phyloP scores from a whole-genome alignment of 2,329 filamentous ascomycete species.

The Monosporascus sp. region DNA sequence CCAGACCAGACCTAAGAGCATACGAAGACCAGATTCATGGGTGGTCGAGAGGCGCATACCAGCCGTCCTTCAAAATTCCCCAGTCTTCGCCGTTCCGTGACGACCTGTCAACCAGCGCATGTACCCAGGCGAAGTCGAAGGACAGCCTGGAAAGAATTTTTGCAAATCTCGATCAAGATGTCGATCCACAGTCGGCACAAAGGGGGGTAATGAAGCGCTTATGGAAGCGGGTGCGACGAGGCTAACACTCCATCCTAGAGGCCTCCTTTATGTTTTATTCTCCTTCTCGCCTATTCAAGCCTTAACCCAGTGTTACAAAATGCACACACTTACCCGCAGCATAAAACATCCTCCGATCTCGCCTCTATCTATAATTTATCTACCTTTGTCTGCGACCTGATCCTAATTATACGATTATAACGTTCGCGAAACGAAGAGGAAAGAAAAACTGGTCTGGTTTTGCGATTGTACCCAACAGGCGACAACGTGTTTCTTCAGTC shows the following conservation, averaged over 20 bases:
- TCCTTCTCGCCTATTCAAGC: neutral
- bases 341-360: neutral
- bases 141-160: conserved; percentile 50
- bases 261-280: neutral
- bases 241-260: conserved; percentile 2
- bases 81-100: conserved; percentile 23
- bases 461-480: neutral
- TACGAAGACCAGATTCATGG: conserved; percentile 68
- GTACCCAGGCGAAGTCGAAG: conserved; percentile 34
- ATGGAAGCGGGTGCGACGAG: conserved; percentile 56
- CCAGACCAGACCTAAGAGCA: conserved; percentile 76
- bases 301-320: no score
- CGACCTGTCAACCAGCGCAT: conserved; percentile 26
- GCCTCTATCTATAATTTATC: neutral
- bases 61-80: conserved; percentile 24
- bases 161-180: conserved; percentile 45
- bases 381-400: neutral
- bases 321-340: no score
- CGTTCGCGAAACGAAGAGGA: neutral
- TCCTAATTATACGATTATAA: neutral
- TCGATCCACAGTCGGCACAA: conserved; percentile 42
- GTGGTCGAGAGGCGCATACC: conserved; percentile 47
- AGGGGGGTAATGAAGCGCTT: conserved; percentile 55
- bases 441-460: neutral
- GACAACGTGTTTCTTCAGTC: neutral